Evolutionary conservation across 1,139 yeast species (phyloP), one percentile per base, ranked within the genome.

Genomic region (Magnusiomyces tetraspermus): DNA sequence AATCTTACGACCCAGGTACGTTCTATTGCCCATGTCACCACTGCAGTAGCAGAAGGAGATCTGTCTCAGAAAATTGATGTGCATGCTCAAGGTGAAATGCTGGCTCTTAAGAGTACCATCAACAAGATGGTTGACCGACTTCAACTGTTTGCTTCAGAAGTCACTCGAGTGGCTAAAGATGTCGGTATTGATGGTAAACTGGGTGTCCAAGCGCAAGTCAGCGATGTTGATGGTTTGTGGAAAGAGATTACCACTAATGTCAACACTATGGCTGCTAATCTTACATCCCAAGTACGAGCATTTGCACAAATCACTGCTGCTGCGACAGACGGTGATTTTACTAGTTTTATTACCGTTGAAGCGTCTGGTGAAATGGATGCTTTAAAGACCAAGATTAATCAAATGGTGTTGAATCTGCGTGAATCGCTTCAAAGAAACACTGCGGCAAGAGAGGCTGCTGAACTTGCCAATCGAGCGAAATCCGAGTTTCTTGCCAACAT

Each of bases 351-450:
- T 60, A 87, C 96, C 0, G 95, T 87, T 57, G 96, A 87, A 64
- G 95, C 95, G 0, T 77, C 83, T 51, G 96, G 96, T 67, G 96
- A 87, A 73, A 87, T 87, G 95, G 95, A 86, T 68, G 95, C 95
- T 0, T 76, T 87, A 65, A 87, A 87, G 67, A 86, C 95, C 0
- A 87, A 87, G 67, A 87, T 87, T 66, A 87, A 87, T 69, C 95
- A 86, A 73, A 87, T 87, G 96, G 95, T 87, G 66, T 76, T 85
- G 59, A 85, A 86, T 64, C 74, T 87, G 63, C 78, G 95, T 67
- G 96, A 87, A 66, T 84, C 94, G 1, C 86, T 87, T 67, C 95
- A 87, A 69, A 80, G 95, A 68, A 87, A 86, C 64, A 86, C 96
- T 0, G 94, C 92, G 8, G 96, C 96, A 1, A 80, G 95, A 70